A percentile compares a stretch with the other conserved stretches of the same genome.
These are phyloP conservation scores for Malus fusca DNA, from an alignment of 306 rosid genomes.

Conservation along the genomic window DNA sequence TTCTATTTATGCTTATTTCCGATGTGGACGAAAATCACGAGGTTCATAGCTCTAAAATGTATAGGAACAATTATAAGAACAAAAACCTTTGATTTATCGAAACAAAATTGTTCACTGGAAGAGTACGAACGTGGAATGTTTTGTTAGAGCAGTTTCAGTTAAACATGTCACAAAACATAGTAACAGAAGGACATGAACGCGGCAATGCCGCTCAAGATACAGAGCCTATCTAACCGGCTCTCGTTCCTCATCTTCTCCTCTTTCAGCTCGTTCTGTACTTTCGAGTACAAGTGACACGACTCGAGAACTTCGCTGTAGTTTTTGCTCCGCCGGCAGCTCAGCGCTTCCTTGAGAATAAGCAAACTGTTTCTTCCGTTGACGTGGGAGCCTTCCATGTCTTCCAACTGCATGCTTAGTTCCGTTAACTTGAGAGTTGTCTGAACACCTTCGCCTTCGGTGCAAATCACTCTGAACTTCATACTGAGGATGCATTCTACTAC, in stretches of 20 bases:
- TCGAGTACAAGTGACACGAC: conserved; percentile 63
- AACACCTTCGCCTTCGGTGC: conserved; percentile 47
- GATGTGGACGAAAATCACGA: no score
- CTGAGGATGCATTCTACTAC: conserved; percentile 74
- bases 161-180: conserved; percentile 33
- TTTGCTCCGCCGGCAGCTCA: conserved; percentile 66
- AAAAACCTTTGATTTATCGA: conserved; percentile 4
- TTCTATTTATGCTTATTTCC: no score
- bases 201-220: conserved; percentile 38
- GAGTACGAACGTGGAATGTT: conserved; percentile 10
- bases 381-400: conserved; percentile 81
- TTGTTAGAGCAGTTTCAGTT: conserved; percentile 24
- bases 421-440: conserved; percentile 57
- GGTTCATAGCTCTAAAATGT: no score
- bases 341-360: conserved; percentile 70
- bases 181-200: conserved; percentile 41
- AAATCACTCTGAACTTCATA: conserved; percentile 68
- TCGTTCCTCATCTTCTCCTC: conserved; percentile 86
- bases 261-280: conserved; percentile 63
- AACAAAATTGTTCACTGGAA: conserved; percentile 21
- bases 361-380: conserved; percentile 79
- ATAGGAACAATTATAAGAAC: no score
- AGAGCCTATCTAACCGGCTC: conserved; percentile 52
- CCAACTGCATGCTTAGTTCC: conserved; percentile 81
- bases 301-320: conserved; percentile 64